Evolutionary conservation across 495 filamentous ascomycete genomes (phyloP), one percentile per base, ranked within the genome.

Genomic region (Xylaria longipes): DNA sequence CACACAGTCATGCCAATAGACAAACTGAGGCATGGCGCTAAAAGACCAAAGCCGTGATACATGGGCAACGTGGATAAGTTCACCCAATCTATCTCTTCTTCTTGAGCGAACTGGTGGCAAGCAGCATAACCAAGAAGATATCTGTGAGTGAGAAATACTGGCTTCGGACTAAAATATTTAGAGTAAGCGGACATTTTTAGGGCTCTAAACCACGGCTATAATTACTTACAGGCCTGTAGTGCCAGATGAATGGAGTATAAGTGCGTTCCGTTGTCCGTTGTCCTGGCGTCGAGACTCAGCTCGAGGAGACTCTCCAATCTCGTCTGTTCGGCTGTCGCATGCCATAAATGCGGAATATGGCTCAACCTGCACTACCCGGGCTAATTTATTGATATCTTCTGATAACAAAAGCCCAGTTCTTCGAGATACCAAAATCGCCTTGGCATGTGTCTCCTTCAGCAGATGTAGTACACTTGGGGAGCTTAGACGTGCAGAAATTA

Each of bases 161-260:
- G 80, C 70, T 86, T 86, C 20, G 84, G 83, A 22, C 60, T 66
- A 29, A 57, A 37, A 41, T 33, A 37, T 58, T 4, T 4, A 27
- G 22, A 46, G 31, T 70, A 29, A 64, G 39, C 29, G 2, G 9
- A 17, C 20, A 25, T 15, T 60, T 11, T 31, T 31, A n/a, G 1
- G 8, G 4, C 29, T 50, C n/a, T 9, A 37, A 52, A 12, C 12
- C 9, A 35, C 5, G 37, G 35, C 29, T 57, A n/a, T n/a, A n/a
- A n/a, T 33, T 63, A 27, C 60, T 63, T 63, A 63, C 17, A 86
- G 72, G n/a, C 84, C 84, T 1, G 84, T 86, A 12, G 82, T 86
- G 1, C 84, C 84, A 6, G 83, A 85, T 7, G 81, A 83, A 65
- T 87, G 84, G 43, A 87, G 75, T 29, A 87, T 83, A 12, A 87